Evolutionary conservation across 2,329 filamentous ascomycete species (phyloP), one percentile per base, ranked within the genome.

Genomic region (Leptodontidium sp.): DNA sequence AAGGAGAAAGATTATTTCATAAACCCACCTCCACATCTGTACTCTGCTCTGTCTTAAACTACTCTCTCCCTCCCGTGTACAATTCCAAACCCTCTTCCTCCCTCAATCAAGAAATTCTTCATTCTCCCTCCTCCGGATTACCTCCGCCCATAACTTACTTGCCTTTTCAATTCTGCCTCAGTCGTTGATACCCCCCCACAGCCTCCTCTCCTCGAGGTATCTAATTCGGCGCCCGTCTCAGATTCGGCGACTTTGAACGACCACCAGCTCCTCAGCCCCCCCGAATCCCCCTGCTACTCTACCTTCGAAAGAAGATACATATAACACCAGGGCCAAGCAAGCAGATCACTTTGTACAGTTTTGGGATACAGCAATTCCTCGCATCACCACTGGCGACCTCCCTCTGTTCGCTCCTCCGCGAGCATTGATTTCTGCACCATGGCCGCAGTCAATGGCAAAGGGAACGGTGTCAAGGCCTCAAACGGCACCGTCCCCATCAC

Each of bases 401-500:
- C 61, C 66, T 58, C 62, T 63, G 64, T 43, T 64, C 63, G 75
- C 76, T 78, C 72, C 55, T 29, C 68, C 63, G 73, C 74, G 75
- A 75, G 73, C 73, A 59, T 40, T 59, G 65, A 70, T 68, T 63
- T 49, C 62, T 59, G 38, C 72, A 80, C 73, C 75, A 88, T 88
- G 86, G 80, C 84, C 73, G 82, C 85, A 77, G 79, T 80, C 57
- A 75, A 77, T 70, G 71, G 71, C 73, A 81, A 81, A 75, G 74
- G 72, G 38, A 75, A 77, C 49, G 79, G 79, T 74, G 76, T 80
- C 74, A 74, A 75, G 59, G 61, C 62, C 62, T 52, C 72, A 29
- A 79, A 78, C 64, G 76, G 75, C 61, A 82, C 83, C 61, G 85
- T 87, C 64, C 85, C 87, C 64, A 78, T 84, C 63, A 74, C 80